Conservation (phyloP, 768 basidiomycete species). For the Mycena vulgaris region DNA sequence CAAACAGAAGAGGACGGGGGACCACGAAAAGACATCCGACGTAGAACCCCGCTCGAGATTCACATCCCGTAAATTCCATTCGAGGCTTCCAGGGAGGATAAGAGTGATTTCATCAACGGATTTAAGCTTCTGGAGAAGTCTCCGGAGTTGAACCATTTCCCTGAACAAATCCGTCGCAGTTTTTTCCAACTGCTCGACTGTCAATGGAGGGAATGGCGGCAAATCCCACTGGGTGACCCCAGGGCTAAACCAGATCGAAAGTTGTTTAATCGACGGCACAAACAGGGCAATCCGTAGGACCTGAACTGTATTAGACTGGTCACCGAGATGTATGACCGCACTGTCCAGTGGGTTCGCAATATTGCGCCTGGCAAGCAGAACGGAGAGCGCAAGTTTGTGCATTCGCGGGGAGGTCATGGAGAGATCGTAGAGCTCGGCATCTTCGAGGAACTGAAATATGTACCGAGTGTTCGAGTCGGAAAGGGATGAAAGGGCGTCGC, state of each 20-base stretch:
- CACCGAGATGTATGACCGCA: neutral
- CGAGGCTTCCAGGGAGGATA: slow-evolving; percentile 12
- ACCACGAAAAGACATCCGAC: slow-evolving; percentile 12
- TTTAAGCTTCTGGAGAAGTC: slow-evolving; percentile 3
- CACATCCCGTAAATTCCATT: slow-evolving; percentile 26
- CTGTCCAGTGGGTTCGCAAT: slow-evolving; percentile 9
- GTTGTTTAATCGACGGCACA: neutral
- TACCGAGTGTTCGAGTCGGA: neutral
- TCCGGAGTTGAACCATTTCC: neutral
- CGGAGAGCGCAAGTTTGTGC: slow-evolving; percentile 13
- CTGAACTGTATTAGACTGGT: slow-evolving; percentile 1
- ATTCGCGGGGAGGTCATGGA: slow-evolving; percentile 14
- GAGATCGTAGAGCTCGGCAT: slow-evolving; percentile 14
- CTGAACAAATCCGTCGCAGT: neutral
- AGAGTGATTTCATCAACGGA: slow-evolving; percentile 20
- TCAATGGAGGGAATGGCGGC: neutral
- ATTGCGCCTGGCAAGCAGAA: slow-evolving; percentile 3
- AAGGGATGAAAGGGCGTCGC: neutral
- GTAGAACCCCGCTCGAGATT: slow-evolving; percentile 18
- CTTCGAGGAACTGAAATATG: slow-evolving; percentile 19
- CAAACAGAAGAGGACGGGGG: neutral
- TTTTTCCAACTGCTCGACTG: neutral
- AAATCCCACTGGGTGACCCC: neutral
- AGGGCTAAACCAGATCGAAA: slow-evolving; percentile 14
- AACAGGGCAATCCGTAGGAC: slow-evolving; percentile 18